Percentiles rank a stretch among this genome's conserved stretches.
These are phyloP conservation scores for Venturia oleaginea DNA, from an alignment of 2,329 filamentous ascomycete genomes.

Conservation along the genomic window DNA sequence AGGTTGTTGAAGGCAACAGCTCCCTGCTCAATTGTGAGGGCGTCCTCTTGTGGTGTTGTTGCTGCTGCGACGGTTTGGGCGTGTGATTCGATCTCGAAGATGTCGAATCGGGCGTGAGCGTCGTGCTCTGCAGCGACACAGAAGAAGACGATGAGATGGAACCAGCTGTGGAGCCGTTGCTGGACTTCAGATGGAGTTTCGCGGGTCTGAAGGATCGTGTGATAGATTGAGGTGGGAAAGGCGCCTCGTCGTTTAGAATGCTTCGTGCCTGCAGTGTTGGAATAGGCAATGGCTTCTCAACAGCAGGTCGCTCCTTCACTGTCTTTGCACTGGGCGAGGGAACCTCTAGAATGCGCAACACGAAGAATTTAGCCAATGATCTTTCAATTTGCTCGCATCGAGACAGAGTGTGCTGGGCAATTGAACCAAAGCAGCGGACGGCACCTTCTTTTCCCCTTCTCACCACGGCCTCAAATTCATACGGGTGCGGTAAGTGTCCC, in stretches of 20 bases:
- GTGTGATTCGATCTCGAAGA: not conserved
- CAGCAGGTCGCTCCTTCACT: not conserved
- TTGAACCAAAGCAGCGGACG: not conserved
- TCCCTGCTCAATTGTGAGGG: constrained; percentile 1
- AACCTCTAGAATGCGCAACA: not conserved
- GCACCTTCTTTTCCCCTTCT: not conserved
- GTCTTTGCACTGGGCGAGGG: not conserved
- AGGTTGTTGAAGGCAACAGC: not conserved
- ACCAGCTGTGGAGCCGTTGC: constrained; percentile 14
- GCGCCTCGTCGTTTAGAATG: not conserved
- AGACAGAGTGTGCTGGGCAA: not conserved
- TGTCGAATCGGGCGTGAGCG: not conserved
- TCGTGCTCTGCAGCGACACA: not conserved
- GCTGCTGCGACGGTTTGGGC: not conserved
- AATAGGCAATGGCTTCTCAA: not conserved
- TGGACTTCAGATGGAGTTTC: constrained; percentile 7
- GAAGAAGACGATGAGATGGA: constrained; percentile 7
- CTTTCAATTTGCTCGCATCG: not conserved
- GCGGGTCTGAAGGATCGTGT: constrained; percentile 5
- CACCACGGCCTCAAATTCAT: not conserved
- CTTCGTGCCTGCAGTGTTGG: not conserved
- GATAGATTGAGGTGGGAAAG: not conserved
- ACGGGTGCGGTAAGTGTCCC: not conserved
- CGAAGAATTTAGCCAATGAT: not conserved
- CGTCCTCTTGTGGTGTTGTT: not conserved